Percentiles rank a stretch among this genome's conserved stretches.
Conservation (phyloP, 73 alveolate species). For the Tetrahymena malaccensis region DNA sequence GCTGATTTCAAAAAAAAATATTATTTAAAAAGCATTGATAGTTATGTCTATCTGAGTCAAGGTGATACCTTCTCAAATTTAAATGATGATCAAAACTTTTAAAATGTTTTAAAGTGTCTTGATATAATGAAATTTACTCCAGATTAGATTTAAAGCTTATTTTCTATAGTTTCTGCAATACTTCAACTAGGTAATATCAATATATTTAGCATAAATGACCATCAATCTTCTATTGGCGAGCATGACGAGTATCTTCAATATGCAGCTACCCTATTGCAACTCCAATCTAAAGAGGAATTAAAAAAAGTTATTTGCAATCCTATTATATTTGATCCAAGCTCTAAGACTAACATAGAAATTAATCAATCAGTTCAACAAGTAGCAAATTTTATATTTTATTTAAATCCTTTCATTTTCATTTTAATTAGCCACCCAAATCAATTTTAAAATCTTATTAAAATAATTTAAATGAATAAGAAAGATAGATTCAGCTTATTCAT, state of each 20-base stretch:
- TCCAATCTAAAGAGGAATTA: not conserved
- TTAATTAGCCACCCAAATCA: no score
- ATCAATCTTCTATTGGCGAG: not conserved
- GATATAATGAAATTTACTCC: constrained; percentile 69
- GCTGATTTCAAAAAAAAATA: constrained; percentile 49
- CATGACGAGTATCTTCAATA: not conserved
- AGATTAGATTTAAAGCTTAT: constrained; percentile 52
- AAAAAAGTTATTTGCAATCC: not conserved
- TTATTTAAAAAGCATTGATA: not conserved
- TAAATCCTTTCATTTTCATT: no score
- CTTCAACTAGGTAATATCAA: constrained; percentile 78
- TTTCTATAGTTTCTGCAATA: constrained; percentile 61
- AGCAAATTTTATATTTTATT: not conserved
- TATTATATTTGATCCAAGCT: not conserved
- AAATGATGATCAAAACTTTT: constrained; percentile 65
- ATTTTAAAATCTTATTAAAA: no score
- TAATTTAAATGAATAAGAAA: no score
- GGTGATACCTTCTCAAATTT: constrained; percentile 26
- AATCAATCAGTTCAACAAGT: not conserved
- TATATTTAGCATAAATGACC: constrained; percentile 36
- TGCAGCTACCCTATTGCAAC: not conserved
- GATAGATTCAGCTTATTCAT: no score
- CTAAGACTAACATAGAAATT: not conserved
- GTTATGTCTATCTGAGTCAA: not conserved
- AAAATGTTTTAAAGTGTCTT: constrained; percentile 70